Evolutionary conservation across 352 stramenopile genomes (phyloP).

Genomic region (Globisporangium polare): DNA sequence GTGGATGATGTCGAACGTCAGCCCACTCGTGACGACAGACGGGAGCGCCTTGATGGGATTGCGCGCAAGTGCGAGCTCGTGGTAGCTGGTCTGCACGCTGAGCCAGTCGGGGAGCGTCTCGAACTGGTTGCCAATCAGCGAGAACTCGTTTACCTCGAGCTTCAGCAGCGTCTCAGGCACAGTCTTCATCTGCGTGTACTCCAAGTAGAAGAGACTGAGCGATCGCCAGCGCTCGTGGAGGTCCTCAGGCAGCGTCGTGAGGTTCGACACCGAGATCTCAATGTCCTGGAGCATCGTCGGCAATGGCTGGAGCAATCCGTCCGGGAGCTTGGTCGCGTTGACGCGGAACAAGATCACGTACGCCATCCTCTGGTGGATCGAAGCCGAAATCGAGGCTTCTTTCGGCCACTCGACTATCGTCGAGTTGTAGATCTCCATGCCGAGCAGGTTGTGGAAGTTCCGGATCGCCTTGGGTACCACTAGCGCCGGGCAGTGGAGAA

Average conservation of each 20-base stretch:
- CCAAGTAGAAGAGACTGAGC: slow-evolving; percentile 23
- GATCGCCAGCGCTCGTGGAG: slow-evolving; percentile 16
- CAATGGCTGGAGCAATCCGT: slow-evolving; percentile 19
- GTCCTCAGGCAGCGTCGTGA: slow-evolving; percentile 16
- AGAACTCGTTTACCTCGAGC: slow-evolving; percentile 11
- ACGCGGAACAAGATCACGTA: slow-evolving; percentile 24
- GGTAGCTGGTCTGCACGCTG: slow-evolving; percentile 8
- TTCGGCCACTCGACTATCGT: slow-evolving; percentile 22
- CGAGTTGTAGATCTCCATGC: slow-evolving; percentile 35
- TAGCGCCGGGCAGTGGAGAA: slow-evolving; percentile 22
- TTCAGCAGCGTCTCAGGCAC: slow-evolving; percentile 8
- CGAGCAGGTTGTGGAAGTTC: slow-evolving; percentile 24
- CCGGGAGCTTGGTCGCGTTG: slow-evolving; percentile 27
- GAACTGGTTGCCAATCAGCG: slow-evolving; percentile 12
- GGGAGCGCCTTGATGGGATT: slow-evolving; percentile 21
- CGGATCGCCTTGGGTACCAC: slow-evolving; percentile 16
- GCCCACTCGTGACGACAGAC: background rate
- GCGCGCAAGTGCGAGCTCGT: slow-evolving; percentile 21
- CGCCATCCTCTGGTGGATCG: slow-evolving; percentile 17
- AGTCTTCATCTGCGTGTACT: slow-evolving; percentile 12
- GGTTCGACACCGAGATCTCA: slow-evolving; percentile 24
- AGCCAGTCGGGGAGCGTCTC: slow-evolving; percentile 11
- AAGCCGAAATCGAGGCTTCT: slow-evolving; percentile 16
- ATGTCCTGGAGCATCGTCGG: slow-evolving; percentile 21
- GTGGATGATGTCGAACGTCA: slow-evolving; percentile 18